Percentiles rank a stretch among this genome's conserved stretches.
Evolutionary conservation across 2,329 filamentous ascomycete species (phyloP).

Genomic region (Nemania serpens): DNA sequence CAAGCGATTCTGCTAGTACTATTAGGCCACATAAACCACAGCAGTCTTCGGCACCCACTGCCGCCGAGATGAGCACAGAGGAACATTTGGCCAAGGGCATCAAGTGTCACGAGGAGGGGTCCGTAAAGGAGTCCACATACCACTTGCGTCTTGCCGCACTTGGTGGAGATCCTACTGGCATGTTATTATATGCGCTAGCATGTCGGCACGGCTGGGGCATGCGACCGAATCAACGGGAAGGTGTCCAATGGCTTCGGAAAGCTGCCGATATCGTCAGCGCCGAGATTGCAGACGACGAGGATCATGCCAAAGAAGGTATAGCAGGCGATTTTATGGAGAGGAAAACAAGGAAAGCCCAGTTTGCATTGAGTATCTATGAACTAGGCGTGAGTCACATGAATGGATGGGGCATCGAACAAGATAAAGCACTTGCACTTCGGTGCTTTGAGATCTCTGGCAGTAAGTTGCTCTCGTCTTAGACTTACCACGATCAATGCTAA

Average conservation of each 20-base stretch:
- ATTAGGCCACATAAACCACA: slow-evolving; percentile 51
- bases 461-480: slow-evolving; percentile 49
- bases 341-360: slow-evolving; percentile 87
- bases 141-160: slow-evolving; percentile 88
- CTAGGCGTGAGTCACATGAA: slow-evolving; percentile 97
- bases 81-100: slow-evolving; percentile 92
- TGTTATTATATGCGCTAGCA: slow-evolving; percentile 93
- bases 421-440: slow-evolving; percentile 82
- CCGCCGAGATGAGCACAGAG: slow-evolving; percentile 76
- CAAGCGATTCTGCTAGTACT: slow-evolving; percentile 61
- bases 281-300: slow-evolving; percentile 83
- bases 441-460: slow-evolving; percentile 96
- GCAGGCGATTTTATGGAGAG: slow-evolving; percentile 68
- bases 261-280: slow-evolving; percentile 83
- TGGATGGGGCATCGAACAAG: slow-evolving; percentile 95
- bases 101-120: slow-evolving; percentile 83
- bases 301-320: slow-evolving; percentile 65
- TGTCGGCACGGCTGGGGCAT: slow-evolving; percentile 98
- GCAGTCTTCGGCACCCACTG: slow-evolving; percentile 57
- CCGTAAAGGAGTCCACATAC: slow-evolving; percentile 92
- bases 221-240: slow-evolving; percentile 87
- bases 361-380: slow-evolving; percentile 94
- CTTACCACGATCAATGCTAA: slow-evolving; percentile 34
- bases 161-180: slow-evolving; percentile 85
- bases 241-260: slow-evolving; percentile 88